A percentile compares a stretch with the other conserved stretches of the same genome.
Evolutionary conservation across 345 rosid genomes (phyloP).

Genomic region (Xanthoceras sorbifolium): DNA sequence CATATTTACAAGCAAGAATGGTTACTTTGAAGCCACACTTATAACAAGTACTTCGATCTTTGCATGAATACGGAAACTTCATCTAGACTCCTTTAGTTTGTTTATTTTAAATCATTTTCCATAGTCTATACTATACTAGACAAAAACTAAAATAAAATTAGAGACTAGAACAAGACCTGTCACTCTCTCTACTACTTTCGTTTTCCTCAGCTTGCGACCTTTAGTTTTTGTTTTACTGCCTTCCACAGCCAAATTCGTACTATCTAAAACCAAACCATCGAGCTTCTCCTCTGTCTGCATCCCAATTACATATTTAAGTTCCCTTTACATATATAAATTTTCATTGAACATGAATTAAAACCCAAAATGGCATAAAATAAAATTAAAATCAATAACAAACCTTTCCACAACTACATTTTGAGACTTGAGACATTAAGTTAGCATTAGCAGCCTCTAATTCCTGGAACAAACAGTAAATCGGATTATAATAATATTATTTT

Average conservation of each 20-base stretch:
- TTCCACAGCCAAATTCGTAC: constrained; percentile 27
- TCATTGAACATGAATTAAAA: neutral
- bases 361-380: neutral
- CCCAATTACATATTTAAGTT: neutral
- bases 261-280: constrained; percentile 21
- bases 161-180: constrained; percentile 26
- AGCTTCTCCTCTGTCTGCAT: constrained; percentile 46
- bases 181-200: constrained; percentile 33
- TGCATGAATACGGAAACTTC: neutral
- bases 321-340: neutral
- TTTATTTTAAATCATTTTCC: neutral
- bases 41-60: neutral
- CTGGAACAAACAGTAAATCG: constrained; percentile 33
- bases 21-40: neutral
- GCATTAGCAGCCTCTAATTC: constrained; percentile 68
- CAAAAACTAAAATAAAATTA: neutral
- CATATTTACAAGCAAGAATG: neutral
- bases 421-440: constrained; percentile 46
- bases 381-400: constrained; percentile 28
- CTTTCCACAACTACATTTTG: constrained; percentile 56
- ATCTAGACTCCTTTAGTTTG: neutral
- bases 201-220: constrained; percentile 26
- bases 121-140: neutral
- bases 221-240: constrained; percentile 26
- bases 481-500: neutral